Percentiles rank a stretch among this genome's conserved stretches.
These are phyloP conservation scores for Chaetomium strumarium DNA, from an alignment of 2,329 filamentous ascomycete genomes.

Conservation along the genomic window DNA sequence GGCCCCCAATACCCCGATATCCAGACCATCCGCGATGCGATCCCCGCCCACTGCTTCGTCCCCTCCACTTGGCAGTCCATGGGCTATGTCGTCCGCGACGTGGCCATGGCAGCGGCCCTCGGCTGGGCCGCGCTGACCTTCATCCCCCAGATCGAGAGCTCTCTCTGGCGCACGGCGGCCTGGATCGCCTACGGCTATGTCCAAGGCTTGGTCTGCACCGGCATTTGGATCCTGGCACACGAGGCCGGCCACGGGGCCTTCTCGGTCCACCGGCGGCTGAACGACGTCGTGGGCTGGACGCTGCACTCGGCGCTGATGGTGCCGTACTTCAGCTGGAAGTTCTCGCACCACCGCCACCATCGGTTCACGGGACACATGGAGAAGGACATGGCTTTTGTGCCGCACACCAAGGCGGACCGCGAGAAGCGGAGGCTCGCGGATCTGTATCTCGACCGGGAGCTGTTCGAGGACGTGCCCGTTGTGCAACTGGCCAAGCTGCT, in stretches of 20 bases:
- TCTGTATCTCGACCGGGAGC: constrained; percentile 43
- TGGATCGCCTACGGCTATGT: constrained; percentile 57
- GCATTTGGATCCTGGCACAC: constrained; percentile 65
- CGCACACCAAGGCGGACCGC: constrained; percentile 39
- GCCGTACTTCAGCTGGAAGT: constrained; percentile 69
- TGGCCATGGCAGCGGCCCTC: constrained; percentile 43
- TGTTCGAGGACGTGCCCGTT: constrained; percentile 59
- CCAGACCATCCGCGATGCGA: constrained; percentile 45
- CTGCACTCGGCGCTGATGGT: constrained; percentile 62
- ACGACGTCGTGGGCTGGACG: constrained; percentile 57
- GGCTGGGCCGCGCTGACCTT: constrained; percentile 47
- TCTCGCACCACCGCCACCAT: constrained; percentile 64
- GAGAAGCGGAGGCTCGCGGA: constrained; percentile 31
- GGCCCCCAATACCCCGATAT: constrained; percentile 39
- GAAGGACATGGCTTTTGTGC: constrained; percentile 61
- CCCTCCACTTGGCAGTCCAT: constrained; percentile 46
- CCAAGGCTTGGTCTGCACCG: constrained; percentile 61
- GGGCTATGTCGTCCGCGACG: constrained; percentile 52
- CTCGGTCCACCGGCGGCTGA: constrained; percentile 49
- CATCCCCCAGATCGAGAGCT: constrained; percentile 46
- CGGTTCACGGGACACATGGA: constrained; percentile 62
- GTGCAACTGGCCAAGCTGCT: constrained; percentile 49
- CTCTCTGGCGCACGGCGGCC: constrained; percentile 38
- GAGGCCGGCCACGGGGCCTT: constrained; percentile 67
- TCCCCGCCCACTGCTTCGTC: constrained; percentile 57